phyloP scores from a whole-genome alignment of 2,329 filamentous ascomycete species.

The Zymoseptoria ardabiliae region DNA sequence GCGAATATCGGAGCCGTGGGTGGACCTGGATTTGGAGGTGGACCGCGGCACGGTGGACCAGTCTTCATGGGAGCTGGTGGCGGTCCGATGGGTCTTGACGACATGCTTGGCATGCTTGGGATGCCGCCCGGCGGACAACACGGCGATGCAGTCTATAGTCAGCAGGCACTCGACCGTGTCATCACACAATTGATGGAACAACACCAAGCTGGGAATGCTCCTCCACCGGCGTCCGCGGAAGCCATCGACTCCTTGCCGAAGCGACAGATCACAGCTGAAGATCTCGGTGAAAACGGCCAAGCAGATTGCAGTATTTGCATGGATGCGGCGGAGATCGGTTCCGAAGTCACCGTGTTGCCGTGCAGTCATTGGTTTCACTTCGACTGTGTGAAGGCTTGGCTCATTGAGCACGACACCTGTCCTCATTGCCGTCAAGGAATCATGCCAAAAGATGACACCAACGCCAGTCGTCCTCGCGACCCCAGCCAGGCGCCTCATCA shows the following conservation, averaged over 20 bases:
- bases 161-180: constrained; percentile 84
- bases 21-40: not conserved
- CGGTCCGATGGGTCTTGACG: not conserved
- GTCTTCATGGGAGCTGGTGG: constrained; percentile 4
- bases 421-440: constrained; percentile 64
- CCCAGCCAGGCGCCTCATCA: constrained; percentile 25
- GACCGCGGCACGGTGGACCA: constrained; percentile 1
- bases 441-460: constrained; percentile 30
- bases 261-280: constrained; percentile 60
- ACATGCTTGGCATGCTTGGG: not conserved
- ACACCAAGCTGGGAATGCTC: constrained; percentile 66
- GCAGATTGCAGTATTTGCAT: constrained; percentile 93
- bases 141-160: constrained; percentile 78
- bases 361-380: constrained; percentile 94
- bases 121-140: not conserved
- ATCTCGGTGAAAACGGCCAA: constrained; percentile 62
- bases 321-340: constrained; percentile 66
- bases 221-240: constrained; percentile 68
- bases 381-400: constrained; percentile 72
- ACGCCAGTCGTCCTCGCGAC: constrained; percentile 17
- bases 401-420: constrained; percentile 86
- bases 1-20: constrained; percentile 24
- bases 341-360: constrained; percentile 69
- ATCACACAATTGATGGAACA: constrained; percentile 84
- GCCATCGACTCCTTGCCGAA: constrained; percentile 64